phyloP scores from a whole-genome alignment of 805 yeast species.

The Tetrapisispora fleetii region DNA sequence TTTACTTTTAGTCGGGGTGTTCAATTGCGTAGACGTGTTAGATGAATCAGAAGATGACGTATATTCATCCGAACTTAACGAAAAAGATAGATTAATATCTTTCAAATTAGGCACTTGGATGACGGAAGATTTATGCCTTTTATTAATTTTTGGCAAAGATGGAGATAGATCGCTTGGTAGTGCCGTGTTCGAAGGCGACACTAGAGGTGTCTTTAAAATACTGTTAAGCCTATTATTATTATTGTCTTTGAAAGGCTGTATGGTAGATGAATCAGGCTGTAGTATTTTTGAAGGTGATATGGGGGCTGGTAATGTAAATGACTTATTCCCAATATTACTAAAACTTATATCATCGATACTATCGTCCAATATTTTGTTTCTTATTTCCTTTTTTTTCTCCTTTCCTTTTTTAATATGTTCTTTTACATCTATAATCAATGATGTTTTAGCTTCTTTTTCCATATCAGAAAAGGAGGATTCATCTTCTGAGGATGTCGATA shows the following conservation, averaged over 20 bases:
- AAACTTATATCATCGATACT: constrained; percentile 26
- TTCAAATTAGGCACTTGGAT: not conserved
- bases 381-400: constrained; percentile 13
- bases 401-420: constrained; percentile 16
- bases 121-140: not conserved
- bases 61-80: constrained; percentile 4
- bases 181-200: not conserved
- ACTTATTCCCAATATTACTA: constrained; percentile 22
- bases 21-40: constrained; percentile 10
- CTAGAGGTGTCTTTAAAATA: not conserved
- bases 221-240: not conserved
- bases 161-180: not conserved
- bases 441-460: not conserved
- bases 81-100: not conserved
- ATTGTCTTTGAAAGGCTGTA: not conserved
- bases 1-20: constrained; percentile 6
- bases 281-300: not conserved
- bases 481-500: constrained; percentile 5
- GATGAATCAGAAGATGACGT: constrained; percentile 6
- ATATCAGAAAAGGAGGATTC: not conserved
- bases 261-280: not conserved
- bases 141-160: not conserved
- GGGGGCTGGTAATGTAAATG: constrained; percentile 18
- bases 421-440: constrained; percentile 14
- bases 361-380: constrained; percentile 24